Evolutionary conservation across 805 yeast species (phyloP).

Genomic region (Saturnispora dispora): DNA sequence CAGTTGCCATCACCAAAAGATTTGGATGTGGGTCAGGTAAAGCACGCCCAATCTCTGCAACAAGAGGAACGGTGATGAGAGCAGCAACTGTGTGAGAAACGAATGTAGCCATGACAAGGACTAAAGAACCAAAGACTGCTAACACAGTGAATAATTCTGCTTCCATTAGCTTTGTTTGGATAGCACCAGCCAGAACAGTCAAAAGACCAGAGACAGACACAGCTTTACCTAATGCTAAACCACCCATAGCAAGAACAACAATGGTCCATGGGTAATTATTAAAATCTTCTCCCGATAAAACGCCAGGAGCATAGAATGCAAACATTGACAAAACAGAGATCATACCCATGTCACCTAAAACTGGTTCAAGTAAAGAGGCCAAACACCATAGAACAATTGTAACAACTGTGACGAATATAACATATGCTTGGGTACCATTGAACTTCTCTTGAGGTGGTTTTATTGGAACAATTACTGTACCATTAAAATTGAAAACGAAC

Average conservation of each 20-base stretch:
- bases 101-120: conserved; percentile 82
- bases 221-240: conserved; percentile 90
- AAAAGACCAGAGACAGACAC: conserved; percentile 86
- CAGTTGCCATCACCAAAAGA: conserved; percentile 57
- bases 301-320: conserved; percentile 88
- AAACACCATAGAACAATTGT: conserved; percentile 90
- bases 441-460: conserved; percentile 58
- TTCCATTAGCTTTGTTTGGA: conserved; percentile 57
- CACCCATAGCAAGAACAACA: conserved; percentile 95
- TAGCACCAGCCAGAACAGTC: conserved; percentile 61
- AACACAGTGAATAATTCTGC: conserved; percentile 67
- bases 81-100: conserved; percentile 98
- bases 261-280: conserved; percentile 97
- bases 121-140: conserved; percentile 71
- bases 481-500: conserved; percentile 45
- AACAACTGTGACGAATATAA: conserved; percentile 50
- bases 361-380: conserved; percentile 59
- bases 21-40: conserved; percentile 78
- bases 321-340: conserved; percentile 83
- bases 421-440: conserved; percentile 65
- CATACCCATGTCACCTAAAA: conserved; percentile 95
- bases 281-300: conserved; percentile 81
- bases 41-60: conserved; percentile 77
- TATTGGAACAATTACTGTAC: conserved; percentile 46
- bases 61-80: conserved; percentile 80